Base-by-base conservation (phyloP, 1,284 basidiomycete species). In the Naganishia albida region DNA sequence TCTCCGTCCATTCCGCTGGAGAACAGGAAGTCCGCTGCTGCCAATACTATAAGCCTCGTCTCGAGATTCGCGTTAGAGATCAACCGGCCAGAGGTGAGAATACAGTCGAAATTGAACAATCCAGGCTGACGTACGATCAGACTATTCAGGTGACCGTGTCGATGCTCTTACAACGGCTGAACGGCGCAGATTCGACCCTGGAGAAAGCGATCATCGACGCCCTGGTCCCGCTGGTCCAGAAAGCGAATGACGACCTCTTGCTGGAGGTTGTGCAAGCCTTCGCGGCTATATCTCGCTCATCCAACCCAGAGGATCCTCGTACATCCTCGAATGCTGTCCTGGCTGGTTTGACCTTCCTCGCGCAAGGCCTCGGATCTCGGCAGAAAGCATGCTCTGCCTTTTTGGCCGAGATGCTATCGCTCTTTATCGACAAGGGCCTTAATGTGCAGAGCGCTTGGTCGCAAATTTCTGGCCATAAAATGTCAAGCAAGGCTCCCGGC, bases 181-280 rank as follows among this genome's bases (percentile, higher is more conserved):
- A 89, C 26, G 87, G 87, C 13, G 89, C 90, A 6, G 91, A 95
- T 72, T 86, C 90, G 0, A 86, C 86, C 0, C 88, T 92, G 4
- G 93, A 96, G 77, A 90, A 91, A 30, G 89, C 91, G 1, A 94
- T 97, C 69, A 87, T 93, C 3, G 89, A 89, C 75, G 93, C 93
- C 73, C 82, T 98, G 10, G 92, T 96, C 3, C 91, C 94, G 64
- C 83, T 98, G 25, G 93, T 92, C 0, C 82, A 95, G 30, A 84
- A 85, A 50, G 88, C 90, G 2, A 88, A 90, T 1, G 85, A 88
- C 67, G 83, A 82, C 66, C 85, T 90, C 10, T 93, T 97, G 72
- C 77, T 86, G 28, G 94, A 97, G 69, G 89, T 96, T 67, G 87
- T 93, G 63, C 84, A 87, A 52, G 87, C 88, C 0, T 91, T 97